A percentile compares a stretch with the other conserved stretches of the same genome.
These are phyloP conservation scores for Cystofilobasidium bisporidii DNA, from an alignment of 768 basidiomycete genomes.

Conservation along the genomic window DNA sequence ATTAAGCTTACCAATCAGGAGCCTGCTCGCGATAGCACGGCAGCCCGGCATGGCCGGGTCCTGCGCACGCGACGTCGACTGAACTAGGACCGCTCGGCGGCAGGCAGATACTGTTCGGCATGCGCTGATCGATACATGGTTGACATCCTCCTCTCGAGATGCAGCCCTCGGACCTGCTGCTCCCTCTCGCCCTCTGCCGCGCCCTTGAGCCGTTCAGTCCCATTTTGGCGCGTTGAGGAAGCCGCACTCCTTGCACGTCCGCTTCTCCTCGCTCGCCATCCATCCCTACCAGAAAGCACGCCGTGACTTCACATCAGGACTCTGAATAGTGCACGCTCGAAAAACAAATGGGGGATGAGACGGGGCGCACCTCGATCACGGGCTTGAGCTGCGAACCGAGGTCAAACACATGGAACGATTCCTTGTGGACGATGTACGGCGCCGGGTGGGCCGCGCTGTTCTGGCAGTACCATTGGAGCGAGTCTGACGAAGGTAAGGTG, in stretches of 20 bases:
- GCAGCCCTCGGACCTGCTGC: too few relatives aligned
- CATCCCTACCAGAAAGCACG: conserved; percentile 47
- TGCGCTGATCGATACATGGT: too few relatives aligned
- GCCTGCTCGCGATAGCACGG: too few relatives aligned
- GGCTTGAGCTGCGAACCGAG: conserved; percentile 90
- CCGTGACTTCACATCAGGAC: too few relatives aligned
- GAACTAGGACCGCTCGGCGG: too few relatives aligned
- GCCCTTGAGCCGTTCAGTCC: neutral
- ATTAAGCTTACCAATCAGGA: too few relatives aligned
- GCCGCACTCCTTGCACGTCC: conserved; percentile 67
- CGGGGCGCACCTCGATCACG: conserved; percentile 49
- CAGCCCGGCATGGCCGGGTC: too few relatives aligned
- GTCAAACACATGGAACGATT: conserved; percentile 76
- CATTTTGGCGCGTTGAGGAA: conserved; percentile 53
- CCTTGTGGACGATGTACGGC: conserved; percentile 73
- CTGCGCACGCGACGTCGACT: too few relatives aligned
- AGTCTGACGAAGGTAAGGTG: conserved; percentile 48
- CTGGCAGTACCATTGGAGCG: conserved; percentile 84
- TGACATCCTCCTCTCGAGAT: too few relatives aligned
- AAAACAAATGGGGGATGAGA: neutral
- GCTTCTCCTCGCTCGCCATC: conserved; percentile 56
- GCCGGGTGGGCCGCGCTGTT: conserved; percentile 48
- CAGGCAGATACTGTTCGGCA: too few relatives aligned
- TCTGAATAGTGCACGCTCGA: too few relatives aligned
- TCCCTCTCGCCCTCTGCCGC: too few relatives aligned